Evolutionary conservation across 139 green algal species (phyloP), one percentile per base, ranked within the genome.

Genomic region (Nannochloris sp.): DNA sequence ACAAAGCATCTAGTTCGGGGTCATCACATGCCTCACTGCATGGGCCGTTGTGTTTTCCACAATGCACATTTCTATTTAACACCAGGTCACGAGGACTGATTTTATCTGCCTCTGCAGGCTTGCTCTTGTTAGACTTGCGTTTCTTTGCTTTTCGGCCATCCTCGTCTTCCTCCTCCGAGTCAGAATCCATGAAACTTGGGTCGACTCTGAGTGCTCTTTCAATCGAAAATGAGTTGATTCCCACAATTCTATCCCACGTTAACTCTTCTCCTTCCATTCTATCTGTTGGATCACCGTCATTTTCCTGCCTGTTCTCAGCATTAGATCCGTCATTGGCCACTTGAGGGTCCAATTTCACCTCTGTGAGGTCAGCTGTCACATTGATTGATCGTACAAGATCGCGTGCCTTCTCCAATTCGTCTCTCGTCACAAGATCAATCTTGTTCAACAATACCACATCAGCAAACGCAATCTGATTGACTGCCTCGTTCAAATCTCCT

Each of bases 381-480:
- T 93, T 93, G 74, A 93, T 85, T 40, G 63, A 64, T 4, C 72
- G 73, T 5, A 92, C 78, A 17, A 91, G 60, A 30, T 90, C 84
- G 2, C 70, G 46, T 6, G 63, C 63, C 4, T 53, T 48, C 59
- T 73, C 43, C 37, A 73, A 51, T 63, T 85, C 70, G 23, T 81
- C 69, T 6, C 67, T 62, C 16, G 40, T 59, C 12, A 86, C 80
- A 10, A 86, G 60, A 59, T 86, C 79, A 3, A 75, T 81, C 67
- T 96, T 96, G 76, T 96, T 96, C 1, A 96, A 75, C 28, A 96
- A 74, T 5, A 96, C 80, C 10, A 89, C 71, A 69, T 96, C 89
- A 0, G 82, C 83, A 66, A 95, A 95, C 1, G 89, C 89, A 23
- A 96, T 78, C 68, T 96, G 89, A 70, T 91, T 74, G 37, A 61